These are phyloP conservation scores for Chloranthus sessilifolius DNA, from an alignment of 164 flowering plant genomes.

Conservation along the genomic window DNA sequence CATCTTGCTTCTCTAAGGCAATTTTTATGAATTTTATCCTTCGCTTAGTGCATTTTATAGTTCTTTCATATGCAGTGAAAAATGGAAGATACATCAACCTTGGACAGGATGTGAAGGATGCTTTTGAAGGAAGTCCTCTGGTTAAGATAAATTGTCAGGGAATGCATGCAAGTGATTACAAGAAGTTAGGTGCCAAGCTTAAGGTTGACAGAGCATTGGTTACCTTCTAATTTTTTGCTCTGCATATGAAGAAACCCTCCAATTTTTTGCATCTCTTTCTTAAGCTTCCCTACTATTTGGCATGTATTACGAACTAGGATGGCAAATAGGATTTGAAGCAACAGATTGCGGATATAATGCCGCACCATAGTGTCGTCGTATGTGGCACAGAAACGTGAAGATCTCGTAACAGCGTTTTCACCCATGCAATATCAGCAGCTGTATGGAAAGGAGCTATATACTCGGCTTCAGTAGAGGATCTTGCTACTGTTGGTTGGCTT, in stretches of 20 bases:
- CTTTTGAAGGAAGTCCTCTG: slow-evolving; percentile 83
- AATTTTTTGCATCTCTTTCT: too few species aligned
- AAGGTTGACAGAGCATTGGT: slow-evolving; percentile 45
- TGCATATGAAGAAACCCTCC: too few species aligned
- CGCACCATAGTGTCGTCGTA: slow-evolving; percentile 11
- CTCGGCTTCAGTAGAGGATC: slow-evolving; percentile 11
- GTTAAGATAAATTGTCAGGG: slow-evolving; percentile 86
- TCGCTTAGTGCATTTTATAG: too few species aligned
- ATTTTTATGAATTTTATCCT: too few species aligned
- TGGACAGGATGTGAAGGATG: slow-evolving; percentile 77
- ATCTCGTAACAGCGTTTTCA: slow-evolving; percentile 20
- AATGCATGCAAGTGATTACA: slow-evolving; percentile 85
- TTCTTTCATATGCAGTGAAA: slow-evolving; percentile 48
- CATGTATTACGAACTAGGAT: too few species aligned
- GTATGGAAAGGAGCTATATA: slow-evolving; percentile 8
- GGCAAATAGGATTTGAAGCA: slow-evolving; percentile 23
- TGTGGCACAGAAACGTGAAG: slow-evolving; percentile 9
- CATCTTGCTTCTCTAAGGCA: too few species aligned
- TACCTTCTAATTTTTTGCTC: not conserved
- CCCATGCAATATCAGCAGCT: slow-evolving; percentile 7
- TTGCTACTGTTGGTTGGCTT: slow-evolving; percentile 14
- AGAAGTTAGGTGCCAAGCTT: slow-evolving; percentile 89
- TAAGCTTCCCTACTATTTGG: too few species aligned
- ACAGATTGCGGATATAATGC: slow-evolving; percentile 11
- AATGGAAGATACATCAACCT: slow-evolving; percentile 72